Evolutionary conservation across 2,329 filamentous ascomycete species (phyloP), one percentile per base, ranked within the genome.

Genomic region (Fusarium longipes): DNA sequence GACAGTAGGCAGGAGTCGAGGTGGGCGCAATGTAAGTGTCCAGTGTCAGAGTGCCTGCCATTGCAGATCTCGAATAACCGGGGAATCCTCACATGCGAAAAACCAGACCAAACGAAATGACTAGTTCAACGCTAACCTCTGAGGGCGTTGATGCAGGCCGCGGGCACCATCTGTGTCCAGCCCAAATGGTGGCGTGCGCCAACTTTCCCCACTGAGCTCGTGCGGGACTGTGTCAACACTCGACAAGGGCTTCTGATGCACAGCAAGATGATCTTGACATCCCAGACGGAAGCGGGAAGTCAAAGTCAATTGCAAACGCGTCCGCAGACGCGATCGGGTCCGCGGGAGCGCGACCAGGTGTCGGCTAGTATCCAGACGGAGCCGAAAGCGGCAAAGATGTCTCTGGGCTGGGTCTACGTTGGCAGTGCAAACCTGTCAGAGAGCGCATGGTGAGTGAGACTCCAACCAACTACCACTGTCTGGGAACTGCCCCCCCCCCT

Each of bases 401-500:
- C 73, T 50, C 56, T 65, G 58, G 88, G 89, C 6, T 98, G 93
- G 90, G 90, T 86, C 3, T 98, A 98, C 74, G 80, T 97, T 35
- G 96, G 96, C 17, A 97, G 93, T 71, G 93, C 93, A 9, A 99
- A 99, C 78, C 80, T 97, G 27, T 97, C 93, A 0, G 93, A 97
- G 78, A 94, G 92, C 76, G 96, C 96, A 29, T 99, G 96, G 91
- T 93, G 80, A 82, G 66, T 68, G 62, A 70, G 53, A 70, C 57
- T 62, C 62, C 55, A 57, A 38, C 30, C 55, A 39, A 38, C 44
- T 24, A 48, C 44, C 44, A 48, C 44, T 48, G 30, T 35, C 44
- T 33, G 22, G 22, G 44, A 35, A 48, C 17, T 48, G 20, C 15
- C 22, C 42, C 43, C 44, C 30, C 43, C 55, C 25, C 40, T 35